These are phyloP conservation scores for Heliocybe sulcata DNA, from an alignment of 1,284 basidiomycete genomes.

Conservation along the genomic window DNA sequence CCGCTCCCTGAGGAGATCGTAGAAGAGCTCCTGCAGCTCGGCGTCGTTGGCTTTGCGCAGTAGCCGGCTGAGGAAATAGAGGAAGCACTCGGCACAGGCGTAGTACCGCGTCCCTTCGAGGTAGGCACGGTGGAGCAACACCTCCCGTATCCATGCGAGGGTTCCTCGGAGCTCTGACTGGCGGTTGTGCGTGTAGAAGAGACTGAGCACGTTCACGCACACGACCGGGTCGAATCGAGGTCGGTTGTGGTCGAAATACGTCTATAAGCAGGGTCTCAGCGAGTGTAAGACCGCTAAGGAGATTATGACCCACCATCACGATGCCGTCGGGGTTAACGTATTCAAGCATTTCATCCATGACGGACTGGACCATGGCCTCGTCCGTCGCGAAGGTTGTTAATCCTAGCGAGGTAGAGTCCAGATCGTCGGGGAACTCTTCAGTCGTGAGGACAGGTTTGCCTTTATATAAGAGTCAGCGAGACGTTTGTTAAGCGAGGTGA, in stretches of 20 bases:
- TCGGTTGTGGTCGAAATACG: slow-evolving; percentile 38
- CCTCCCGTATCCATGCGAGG: slow-evolving; percentile 40
- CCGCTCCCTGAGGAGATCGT: slow-evolving; percentile 33
- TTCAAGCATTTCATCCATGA: slow-evolving; percentile 48
- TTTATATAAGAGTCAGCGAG: slow-evolving; percentile 10
- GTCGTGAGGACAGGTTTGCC: slow-evolving; percentile 34
- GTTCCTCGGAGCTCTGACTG: slow-evolving; percentile 38
- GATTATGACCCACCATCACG: slow-evolving; percentile 27
- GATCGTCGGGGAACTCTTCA: slow-evolving; percentile 37
- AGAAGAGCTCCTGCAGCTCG: slow-evolving; percentile 26
- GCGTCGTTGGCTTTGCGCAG: slow-evolving; percentile 26
- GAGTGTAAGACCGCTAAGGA: neutral
- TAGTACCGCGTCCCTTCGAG: slow-evolving; percentile 52
- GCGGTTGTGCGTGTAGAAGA: slow-evolving; percentile 43
- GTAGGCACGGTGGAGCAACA: slow-evolving; percentile 45
- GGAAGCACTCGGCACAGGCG: slow-evolving; percentile 42
- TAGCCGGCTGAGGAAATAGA: slow-evolving; percentile 46
- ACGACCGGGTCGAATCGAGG: slow-evolving; percentile 29
- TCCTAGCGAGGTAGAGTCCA: slow-evolving; percentile 46
- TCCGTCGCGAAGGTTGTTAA: slow-evolving; percentile 31
- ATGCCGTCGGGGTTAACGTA: slow-evolving; percentile 44
- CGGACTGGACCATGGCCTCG: slow-evolving; percentile 26
- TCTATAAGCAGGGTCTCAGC: slow-evolving; percentile 19
- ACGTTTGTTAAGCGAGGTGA: neutral
- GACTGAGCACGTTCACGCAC: slow-evolving; percentile 40